These are phyloP conservation scores for Bonia amplexicaulis DNA, from an alignment of 176 grass and related monocot species.

Conservation along the genomic window DNA sequence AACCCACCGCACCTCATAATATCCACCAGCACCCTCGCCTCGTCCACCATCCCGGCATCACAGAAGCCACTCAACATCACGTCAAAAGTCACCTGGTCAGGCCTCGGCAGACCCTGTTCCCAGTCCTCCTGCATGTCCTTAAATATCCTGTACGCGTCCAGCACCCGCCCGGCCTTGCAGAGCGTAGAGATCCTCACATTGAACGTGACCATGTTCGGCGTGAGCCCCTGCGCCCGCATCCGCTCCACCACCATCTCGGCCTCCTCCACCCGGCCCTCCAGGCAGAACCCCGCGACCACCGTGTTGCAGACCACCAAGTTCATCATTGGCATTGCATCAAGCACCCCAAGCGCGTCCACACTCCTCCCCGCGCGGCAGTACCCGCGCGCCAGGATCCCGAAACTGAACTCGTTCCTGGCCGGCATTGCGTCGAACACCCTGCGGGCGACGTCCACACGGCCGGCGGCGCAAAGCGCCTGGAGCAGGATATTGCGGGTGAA, in stretches of 20 bases:
- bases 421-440: slow-evolving; percentile 86
- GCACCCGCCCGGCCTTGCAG: slow-evolving; percentile 64
- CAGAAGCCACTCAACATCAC: slow-evolving; percentile 83
- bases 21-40: slow-evolving; percentile 64
- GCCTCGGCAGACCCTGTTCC: slow-evolving; percentile 65
- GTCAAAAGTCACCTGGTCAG: slow-evolving; percentile 80
- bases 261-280: slow-evolving; percentile 61
- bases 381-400: slow-evolving; percentile 67
- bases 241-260: slow-evolving; percentile 73
- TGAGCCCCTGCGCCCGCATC: slow-evolving; percentile 58
- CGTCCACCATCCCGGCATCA: slow-evolving; percentile 66
- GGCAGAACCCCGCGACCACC: slow-evolving; percentile 73
- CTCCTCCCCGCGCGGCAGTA: slow-evolving; percentile 54
- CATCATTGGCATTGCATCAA: slow-evolving; percentile 54
- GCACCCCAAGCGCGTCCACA: slow-evolving; percentile 40
- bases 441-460: slow-evolving; percentile 63
- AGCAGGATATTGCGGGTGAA: slow-evolving; percentile 78
- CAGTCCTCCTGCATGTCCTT: slow-evolving; percentile 81
- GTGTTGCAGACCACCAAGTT: slow-evolving; percentile 90
- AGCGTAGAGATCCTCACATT: slow-evolving; percentile 84
- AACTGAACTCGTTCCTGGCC: slow-evolving; percentile 61
- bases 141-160: slow-evolving; percentile 85
- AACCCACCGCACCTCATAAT: slow-evolving; percentile 75
- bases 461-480: slow-evolving; percentile 53
- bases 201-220: slow-evolving; percentile 85